phyloP scores from a whole-genome alignment of 495 filamentous ascomycete species.

The Hamigera avellanea region DNA sequence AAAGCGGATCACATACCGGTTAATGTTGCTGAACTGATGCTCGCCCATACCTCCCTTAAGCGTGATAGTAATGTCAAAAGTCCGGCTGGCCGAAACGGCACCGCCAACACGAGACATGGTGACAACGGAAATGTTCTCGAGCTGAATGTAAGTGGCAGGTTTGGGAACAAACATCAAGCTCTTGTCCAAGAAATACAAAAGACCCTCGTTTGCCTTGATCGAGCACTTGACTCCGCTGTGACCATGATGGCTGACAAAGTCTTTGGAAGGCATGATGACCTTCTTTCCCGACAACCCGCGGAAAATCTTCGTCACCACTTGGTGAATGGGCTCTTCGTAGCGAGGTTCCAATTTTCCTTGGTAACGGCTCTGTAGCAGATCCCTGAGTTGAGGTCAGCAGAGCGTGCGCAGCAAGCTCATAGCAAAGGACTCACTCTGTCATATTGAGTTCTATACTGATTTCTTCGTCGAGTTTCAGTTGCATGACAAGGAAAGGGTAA shows the following conservation, averaged over 20 bases:
- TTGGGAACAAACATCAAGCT: slow-evolving; percentile 99
- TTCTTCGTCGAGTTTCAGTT: slow-evolving; percentile 96
- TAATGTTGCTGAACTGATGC: slow-evolving; percentile 97
- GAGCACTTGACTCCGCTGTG: slow-evolving; percentile 97
- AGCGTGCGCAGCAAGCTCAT: background rate
- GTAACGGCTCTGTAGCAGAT: slow-evolving; percentile 68
- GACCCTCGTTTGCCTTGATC: slow-evolving; percentile 96
- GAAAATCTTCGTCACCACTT: slow-evolving; percentile 90
- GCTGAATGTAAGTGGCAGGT: slow-evolving; percentile 88
- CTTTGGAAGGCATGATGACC: slow-evolving; percentile 82
- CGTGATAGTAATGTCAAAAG: slow-evolving; percentile 90
- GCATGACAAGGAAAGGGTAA: slow-evolving; percentile 99
- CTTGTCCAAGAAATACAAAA: slow-evolving; percentile 93
- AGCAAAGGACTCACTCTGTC: slow-evolving; percentile 65
- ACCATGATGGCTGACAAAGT: slow-evolving; percentile 84
- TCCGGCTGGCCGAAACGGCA: slow-evolving; percentile 84
- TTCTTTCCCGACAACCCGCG: slow-evolving; percentile 88
- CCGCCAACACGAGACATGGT: slow-evolving; percentile 95
- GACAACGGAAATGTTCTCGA: slow-evolving; percentile 78
- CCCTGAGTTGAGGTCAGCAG: slow-evolving; percentile 4
- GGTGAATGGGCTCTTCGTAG: slow-evolving; percentile 85
- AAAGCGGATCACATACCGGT: slow-evolving; percentile 44
- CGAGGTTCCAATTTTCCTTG: slow-evolving; percentile 74
- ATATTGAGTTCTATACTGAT: slow-evolving; percentile 95
- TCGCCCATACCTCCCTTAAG: slow-evolving; percentile 69